Evolutionary conservation across 1,284 basidiomycete species (phyloP).

Genomic region (Phaffia rhodozyma): DNA sequence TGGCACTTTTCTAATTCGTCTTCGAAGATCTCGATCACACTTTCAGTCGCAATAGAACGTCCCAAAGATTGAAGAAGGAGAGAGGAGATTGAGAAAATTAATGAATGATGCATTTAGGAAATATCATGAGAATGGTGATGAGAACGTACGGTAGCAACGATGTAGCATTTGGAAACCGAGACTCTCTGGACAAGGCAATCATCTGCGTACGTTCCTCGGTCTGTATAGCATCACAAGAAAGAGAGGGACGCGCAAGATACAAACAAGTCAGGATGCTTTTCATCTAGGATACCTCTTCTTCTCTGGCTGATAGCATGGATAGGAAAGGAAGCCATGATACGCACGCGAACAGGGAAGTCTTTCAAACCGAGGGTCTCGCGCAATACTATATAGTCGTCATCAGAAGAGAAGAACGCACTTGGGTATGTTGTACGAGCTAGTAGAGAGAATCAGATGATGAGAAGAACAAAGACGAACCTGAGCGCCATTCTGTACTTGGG

Average conservation of each 20-base stretch:
- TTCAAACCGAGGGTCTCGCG: slow-evolving; percentile 93
- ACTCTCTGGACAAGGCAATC: slow-evolving; percentile 96
- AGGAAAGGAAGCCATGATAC: slow-evolving; percentile 16
- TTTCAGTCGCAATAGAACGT: slow-evolving; percentile 14
- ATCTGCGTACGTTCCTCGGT: slow-evolving; percentile 93
- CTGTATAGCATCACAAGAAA: slow-evolving; percentile 19
- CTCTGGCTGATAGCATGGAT: neutral
- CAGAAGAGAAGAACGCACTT: slow-evolving; percentile 8
- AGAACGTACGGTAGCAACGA: slow-evolving; percentile 66
- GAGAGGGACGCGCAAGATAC: neutral
- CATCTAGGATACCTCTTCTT: too few relatives aligned
- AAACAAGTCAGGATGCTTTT: neutral
- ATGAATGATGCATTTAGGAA: neutral
- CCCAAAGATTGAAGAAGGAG: neutral
- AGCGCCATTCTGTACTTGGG: slow-evolving; percentile 91
- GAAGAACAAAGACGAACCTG: slow-evolving; percentile 42
- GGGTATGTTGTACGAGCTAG: neutral
- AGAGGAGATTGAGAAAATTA: neutral
- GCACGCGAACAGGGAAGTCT: slow-evolving; percentile 69
- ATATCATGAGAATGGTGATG: neutral
- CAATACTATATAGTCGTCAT: slow-evolving; percentile 49
- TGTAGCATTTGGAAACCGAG: slow-evolving; percentile 87
- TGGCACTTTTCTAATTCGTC: slow-evolving; percentile 83
- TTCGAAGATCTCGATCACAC: slow-evolving; percentile 86
- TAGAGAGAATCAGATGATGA: neutral